Evolutionary conservation across 371 early-diverging fungal genomes (phyloP), one percentile per base, ranked within the genome.

Genomic region (Apophysomyces variabilis): DNA sequence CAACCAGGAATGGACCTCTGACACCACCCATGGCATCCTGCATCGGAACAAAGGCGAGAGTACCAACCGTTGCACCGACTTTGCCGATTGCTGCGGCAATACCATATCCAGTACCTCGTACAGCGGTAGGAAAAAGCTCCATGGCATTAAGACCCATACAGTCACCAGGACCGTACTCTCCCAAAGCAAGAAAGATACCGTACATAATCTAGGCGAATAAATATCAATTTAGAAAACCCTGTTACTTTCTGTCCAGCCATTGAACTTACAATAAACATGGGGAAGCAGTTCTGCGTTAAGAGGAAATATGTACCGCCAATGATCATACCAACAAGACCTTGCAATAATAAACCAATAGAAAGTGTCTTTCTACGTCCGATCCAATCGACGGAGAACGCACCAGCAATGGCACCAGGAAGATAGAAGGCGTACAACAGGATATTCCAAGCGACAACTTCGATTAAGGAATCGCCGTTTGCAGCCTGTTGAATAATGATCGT

Each of bases 91-190:
- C 82, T 68, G 89, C 89, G 18, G 87, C 85, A 71, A 87, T 81
- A 57, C 87, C 87, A 60, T 89, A 89, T 45, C 83, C 81, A 21
- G 87, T 85, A 26, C 89, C 89, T 59, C 89, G 77, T 7, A 89
- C 76, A 26, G 87, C 85, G 1, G 89, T 89, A 18, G 88, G 88
- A 56, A 72, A 82, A 5, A 79, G 39, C 65, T 87, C 87, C 64
- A 85, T 83, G 1, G 85, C 81, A 59, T 84, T 84, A 16, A 86
- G 70, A 21, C 85, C 86, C 70, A 87, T 77, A 60, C 77, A 78
- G 41, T 84, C 80, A 63, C 89, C 89, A 35, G 87, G 65, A 57
- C 68, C 87, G 57, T 84, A 85, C 61, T 89, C 86, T 44, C 85
- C 87, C 56, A 83, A 73, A 44, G 82, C 79, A 64, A 87, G 74